Evolutionary conservation across 305 asterid genomes (phyloP), one percentile per base, ranked within the genome.

Genomic region (Fraxinus albicans): DNA sequence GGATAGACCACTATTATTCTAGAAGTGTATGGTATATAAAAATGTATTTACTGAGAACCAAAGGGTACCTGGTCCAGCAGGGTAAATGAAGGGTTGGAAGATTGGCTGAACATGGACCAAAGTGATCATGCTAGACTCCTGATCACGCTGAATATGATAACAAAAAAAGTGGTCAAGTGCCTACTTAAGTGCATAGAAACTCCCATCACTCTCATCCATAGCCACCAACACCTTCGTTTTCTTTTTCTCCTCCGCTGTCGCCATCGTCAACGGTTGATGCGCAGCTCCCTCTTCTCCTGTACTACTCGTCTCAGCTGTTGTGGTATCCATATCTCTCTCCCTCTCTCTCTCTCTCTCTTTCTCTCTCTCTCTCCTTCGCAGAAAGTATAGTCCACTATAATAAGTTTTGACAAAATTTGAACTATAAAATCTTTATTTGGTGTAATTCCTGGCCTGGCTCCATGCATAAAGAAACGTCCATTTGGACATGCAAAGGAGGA

Each of bases 111-210:
- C 95, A 69, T 91, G 91, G 12, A 94, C 88, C 13, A 94, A 67
- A 8, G 93, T 85, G n/a, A 92, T 65, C 7, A 73, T 50, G 79
- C 73, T 65, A 12, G 84, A 58, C 9, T 86, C 88, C 80, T 83
- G 81, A 19, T 74, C 86, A 23, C 40, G 31, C 10, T 81, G 35
- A 42, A 42, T 2, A 35, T 53, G 17, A 17, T 72, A 9, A 77
- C 60, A 34, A 73, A 88, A 81, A 55, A 92, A 25, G 33, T 86
- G 74, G 12, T 92, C 92, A 29, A 92, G 85, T 35, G 89, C 90
- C 98, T 96, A 92, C 21, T 72, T 87, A 55, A 93, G 88, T 1
- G 96, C 95, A 8, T 89, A 82, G 79, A 90, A 89, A 84, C 96
- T 91, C 77, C 86, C 91, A 15, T 92, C 93, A 70, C 95, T 91